Evolutionary conservation across 129 eudicot species (phyloP), one percentile per base, ranked within the genome.

Genomic region (Saposhnikovia divaricata): DNA sequence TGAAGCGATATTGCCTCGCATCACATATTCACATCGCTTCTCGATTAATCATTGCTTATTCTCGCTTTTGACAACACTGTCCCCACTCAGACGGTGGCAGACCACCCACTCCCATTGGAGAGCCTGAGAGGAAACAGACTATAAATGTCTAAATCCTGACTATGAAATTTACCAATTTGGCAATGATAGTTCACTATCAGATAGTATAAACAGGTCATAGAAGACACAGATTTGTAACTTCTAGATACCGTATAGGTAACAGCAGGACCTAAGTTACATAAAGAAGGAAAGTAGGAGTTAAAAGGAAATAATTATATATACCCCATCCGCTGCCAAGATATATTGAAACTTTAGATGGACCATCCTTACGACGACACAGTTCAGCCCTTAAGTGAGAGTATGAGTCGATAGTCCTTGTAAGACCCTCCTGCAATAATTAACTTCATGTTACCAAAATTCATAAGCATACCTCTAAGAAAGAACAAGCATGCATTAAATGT

Each of bases 401-500:
- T 66, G 99, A 89, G 59, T 96, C 98, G 69, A 96, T 90, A 74
- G 99, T 96, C 81, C 89, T 88, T 75, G 84, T 90, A 18, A 96
- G 82, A 61, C 97, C 99, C 83, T 96, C 99, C 99, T 96, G 93
- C 87, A 88, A 27, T 31, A 31, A 31, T 31, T 72, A 81, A 65
- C 40, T 50, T 39, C 48, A 50, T 27, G 68, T 45, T 71, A 75
- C 80, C 81, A 28, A 9, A 72, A 44, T 48, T 59, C 13, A 23
- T 8, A 59, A 59, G 28, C 66, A 74, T n/a, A 4, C 68, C 44
- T 72, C 31, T 13, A 71, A 42, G 76, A 27, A 79, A 37, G 47
- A 44, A 44, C 50, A n/a, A 25, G 74, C 42, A 50, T 63, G 61
- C 18, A 74, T 11, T 38, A 45, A 39, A 73, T 71, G 28, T 12